Percentiles rank a stretch among this genome's conserved stretches.
phyloP scores from a whole-genome alignment of 108 stramenopile genomes.

The Nitzschia sp. region DNA sequence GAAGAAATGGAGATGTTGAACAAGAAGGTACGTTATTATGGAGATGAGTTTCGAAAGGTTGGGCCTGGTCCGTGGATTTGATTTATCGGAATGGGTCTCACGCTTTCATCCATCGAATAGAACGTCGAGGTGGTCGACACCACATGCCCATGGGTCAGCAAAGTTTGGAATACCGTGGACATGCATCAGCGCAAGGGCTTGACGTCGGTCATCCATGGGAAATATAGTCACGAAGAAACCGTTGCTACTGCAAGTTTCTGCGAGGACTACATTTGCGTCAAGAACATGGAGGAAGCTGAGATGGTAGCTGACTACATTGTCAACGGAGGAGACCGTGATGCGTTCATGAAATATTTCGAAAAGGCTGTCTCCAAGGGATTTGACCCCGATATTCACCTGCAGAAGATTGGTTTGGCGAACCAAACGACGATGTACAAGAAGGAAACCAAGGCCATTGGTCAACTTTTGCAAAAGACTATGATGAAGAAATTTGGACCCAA shows the following conservation, averaged over 20 bases:
- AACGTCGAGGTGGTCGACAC: slow-evolving; percentile 97
- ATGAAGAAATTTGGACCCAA: slow-evolving; percentile 90
- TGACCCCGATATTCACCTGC: slow-evolving; percentile 93
- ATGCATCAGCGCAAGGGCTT: slow-evolving; percentile 83
- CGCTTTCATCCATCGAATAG: no score
- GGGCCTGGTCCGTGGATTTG: not conserved
- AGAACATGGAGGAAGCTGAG: slow-evolving; percentile 94
- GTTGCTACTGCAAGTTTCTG: slow-evolving; percentile 92
- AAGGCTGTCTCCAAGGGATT: slow-evolving; percentile 92
- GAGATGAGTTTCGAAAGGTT: not conserved
- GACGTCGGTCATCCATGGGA: slow-evolving; percentile 94
- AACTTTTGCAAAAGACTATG: slow-evolving; percentile 89
- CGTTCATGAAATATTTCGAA: slow-evolving; percentile 85
- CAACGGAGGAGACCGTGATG: slow-evolving; percentile 90
- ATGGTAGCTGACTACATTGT: slow-evolving; percentile 94
- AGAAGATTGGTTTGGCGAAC: slow-evolving; percentile 94
- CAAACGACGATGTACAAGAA: slow-evolving; percentile 99
- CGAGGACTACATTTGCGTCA: slow-evolving; percentile 94
- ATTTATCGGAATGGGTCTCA: not conserved
- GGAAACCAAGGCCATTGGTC: slow-evolving; percentile 94
- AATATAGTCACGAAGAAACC: slow-evolving; percentile 96
- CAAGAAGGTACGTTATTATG: slow-evolving; percentile 39
- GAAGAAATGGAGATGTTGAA: slow-evolving; percentile 90
- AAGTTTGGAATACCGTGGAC: slow-evolving; percentile 97
- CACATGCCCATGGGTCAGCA: slow-evolving; percentile 97